phyloP scores from a whole-genome alignment of 1,284 basidiomycete species.

The Puccinia brachypodii region DNA sequence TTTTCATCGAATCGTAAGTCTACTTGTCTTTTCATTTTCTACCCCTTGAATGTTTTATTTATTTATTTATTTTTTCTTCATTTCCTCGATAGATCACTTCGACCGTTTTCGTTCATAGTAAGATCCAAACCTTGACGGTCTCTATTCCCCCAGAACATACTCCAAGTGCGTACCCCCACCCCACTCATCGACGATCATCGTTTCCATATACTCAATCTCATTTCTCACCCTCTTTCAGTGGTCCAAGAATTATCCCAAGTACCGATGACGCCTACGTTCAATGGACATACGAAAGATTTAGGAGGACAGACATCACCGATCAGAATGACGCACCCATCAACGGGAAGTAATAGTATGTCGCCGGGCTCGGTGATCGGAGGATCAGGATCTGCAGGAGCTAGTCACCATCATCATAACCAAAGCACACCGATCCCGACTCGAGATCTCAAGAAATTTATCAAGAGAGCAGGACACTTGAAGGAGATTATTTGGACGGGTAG shows the following conservation, averaged over 20 bases:
- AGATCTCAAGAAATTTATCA: conserved; percentile 44
- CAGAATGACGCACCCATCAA: neutral
- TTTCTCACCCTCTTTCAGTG: neutral
- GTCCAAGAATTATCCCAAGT: conserved; percentile 12
- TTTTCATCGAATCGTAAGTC: conserved; percentile 41
- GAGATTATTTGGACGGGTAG: conserved; percentile 43
- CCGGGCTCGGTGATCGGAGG: neutral
- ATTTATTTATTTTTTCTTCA: neutral
- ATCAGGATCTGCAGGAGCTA: no score
- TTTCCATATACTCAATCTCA: neutral
- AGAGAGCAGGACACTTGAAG: conserved; percentile 33
- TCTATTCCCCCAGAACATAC: conserved; percentile 47
- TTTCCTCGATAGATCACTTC: conserved; percentile 29
- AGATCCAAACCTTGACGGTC: conserved; percentile 24
- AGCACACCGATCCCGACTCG: conserved; percentile 37
- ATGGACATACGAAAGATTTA: neutral
- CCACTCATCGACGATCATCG: neutral
- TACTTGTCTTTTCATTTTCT: neutral
- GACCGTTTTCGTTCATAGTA: conserved; percentile 39
- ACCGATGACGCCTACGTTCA: neutral
- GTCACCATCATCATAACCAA: no score
- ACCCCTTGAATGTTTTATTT: neutral
- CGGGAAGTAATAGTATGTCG: neutral
- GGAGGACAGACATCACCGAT: conserved; percentile 4
- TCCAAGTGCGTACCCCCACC: conserved; percentile 7